phyloP scores from a whole-genome alignment of 495 filamentous ascomycete species.

The Aspergillus funiculosus region DNA sequence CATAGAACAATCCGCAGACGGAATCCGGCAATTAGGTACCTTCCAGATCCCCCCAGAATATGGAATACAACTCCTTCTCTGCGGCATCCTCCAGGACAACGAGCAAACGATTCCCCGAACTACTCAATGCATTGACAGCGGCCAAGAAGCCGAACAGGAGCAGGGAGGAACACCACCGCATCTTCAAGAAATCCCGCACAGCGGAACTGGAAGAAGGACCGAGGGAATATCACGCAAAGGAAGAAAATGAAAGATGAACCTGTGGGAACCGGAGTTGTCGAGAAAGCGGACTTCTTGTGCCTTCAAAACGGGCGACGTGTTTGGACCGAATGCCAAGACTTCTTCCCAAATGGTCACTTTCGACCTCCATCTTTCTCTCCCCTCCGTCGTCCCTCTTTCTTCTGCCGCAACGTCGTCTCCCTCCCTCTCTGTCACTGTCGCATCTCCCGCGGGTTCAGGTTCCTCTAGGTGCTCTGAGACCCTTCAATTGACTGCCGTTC shows the following conservation, averaged over 20 bases:
- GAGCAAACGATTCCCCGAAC: slow-evolving; percentile 72
- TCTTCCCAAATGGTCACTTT: slow-evolving; percentile 27
- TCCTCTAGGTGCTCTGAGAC: neutral
- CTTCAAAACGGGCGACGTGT: slow-evolving; percentile 44
- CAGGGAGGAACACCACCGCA: slow-evolving; percentile 72
- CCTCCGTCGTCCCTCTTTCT: slow-evolving; percentile 20
- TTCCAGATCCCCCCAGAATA: slow-evolving; percentile 75
- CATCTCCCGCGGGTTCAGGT: neutral
- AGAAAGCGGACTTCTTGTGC: slow-evolving; percentile 5
- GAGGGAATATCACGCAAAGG: slow-evolving; percentile 15
- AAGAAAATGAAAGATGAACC: slow-evolving; percentile 16
- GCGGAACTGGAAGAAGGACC: slow-evolving; percentile 27
- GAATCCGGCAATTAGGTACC: slow-evolving; percentile 43
- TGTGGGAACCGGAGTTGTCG: slow-evolving; percentile 19
- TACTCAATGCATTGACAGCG: slow-evolving; percentile 69
- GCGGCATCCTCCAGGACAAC: slow-evolving; percentile 78
- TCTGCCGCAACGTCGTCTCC: neutral
- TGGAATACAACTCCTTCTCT: slow-evolving; percentile 74
- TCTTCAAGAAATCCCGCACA: slow-evolving; percentile 45
- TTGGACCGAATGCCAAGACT: slow-evolving; percentile 45
- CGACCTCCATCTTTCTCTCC: slow-evolving; percentile 30
- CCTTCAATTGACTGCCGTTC: slow-evolving; percentile 11
- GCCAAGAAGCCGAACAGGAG: slow-evolving; percentile 58
- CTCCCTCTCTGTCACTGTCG: neutral
- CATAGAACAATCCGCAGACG: neutral